Evolutionary conservation across 805 yeast genomes (phyloP), one percentile per base, ranked within the genome.

Genomic region (Candida corydali): DNA sequence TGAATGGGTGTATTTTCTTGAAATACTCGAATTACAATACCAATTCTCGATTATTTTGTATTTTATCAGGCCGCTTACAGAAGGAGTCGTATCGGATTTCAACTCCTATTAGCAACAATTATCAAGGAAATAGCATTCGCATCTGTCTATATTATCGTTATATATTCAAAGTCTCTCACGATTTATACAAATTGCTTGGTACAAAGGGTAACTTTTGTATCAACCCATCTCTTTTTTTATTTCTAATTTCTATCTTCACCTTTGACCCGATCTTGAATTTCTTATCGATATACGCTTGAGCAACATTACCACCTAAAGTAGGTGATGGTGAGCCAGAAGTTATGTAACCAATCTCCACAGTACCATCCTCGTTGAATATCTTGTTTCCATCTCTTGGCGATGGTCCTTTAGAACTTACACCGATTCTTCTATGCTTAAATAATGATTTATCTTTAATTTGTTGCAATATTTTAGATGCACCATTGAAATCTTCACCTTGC

Each of bases 201-300:
- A 86, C 85, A 53, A 93, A 85, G 9, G 98, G 98, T 75, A 89
- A 70, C 58, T 85, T 86, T 20, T 78, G 66, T n/a, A 91, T 75
- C 19, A 57, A 69, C 4, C 87, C 96, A 23, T 81, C 82, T 55
- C 89, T 79, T 49, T 70, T 60, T 55, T 88, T 89, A 48, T 91
- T 93, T 57, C 98, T 78, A 38, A 91, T 82, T 49, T 86, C 83
- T 35, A 89, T 80, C 38, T 76, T 57, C 17, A 89, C 69, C 38
- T 73, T 65, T 5, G 89, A 78, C 3, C 95, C 97, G 14, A 75
- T 65, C 64, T 91, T 93, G 49, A 66, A 70, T 2, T 76, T 78
- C 51, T 85, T 80, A 43, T 84, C 73, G 18, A 93, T 73, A 61
- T 86, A 93, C 8, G 84, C 96, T 74, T 89, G 96, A 16, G 95